Conservation (phyloP, 2,329 filamentous ascomycete species). For the Talaromyces albobiverticillius region DNA sequence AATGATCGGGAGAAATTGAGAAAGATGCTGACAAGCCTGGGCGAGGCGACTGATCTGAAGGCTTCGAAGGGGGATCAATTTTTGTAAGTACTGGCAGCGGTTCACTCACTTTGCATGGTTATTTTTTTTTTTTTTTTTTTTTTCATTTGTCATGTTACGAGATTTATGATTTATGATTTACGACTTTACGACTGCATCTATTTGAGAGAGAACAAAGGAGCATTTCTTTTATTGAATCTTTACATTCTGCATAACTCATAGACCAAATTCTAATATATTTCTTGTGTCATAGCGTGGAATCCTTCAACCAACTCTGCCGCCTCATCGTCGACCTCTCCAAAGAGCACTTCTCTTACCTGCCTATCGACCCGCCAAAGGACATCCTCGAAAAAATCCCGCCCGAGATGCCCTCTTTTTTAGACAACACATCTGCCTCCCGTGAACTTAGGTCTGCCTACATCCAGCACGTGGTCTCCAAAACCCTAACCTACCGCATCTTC, state of each 20-base stretch:
- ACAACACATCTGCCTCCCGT: conserved; percentile 50
- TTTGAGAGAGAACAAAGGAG: conserved; percentile 12
- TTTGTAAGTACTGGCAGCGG: conserved; percentile 41
- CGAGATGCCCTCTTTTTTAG: conserved; percentile 54
- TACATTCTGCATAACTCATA: background rate
- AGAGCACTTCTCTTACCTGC: conserved; percentile 52
- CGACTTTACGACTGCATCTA: conserved; percentile 40
- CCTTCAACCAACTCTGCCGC: conserved; percentile 51
- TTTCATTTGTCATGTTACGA: conserved; percentile 21
- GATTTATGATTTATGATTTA: conserved; percentile 31
- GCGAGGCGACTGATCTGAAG: conserved; percentile 52
- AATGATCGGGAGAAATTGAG: conserved; percentile 51
- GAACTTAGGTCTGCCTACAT: conserved; percentile 55
- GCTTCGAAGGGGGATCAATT: conserved; percentile 48
- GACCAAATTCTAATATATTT: conserved; percentile 20
- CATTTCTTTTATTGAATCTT: background rate
- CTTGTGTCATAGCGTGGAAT: conserved; percentile 44
- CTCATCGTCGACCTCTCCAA: conserved; percentile 52
- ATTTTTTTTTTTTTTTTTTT: conserved; percentile 10
- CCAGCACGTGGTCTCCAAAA: conserved; percentile 55
- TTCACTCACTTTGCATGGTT: background rate
- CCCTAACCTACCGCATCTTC: conserved; percentile 56
- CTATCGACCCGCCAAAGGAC: conserved; percentile 50
- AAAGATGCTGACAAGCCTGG: conserved; percentile 49
- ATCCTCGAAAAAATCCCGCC: conserved; percentile 52